Conservation (phyloP, 345 rosid genomes). For the Sonneratia caseolaris region DNA sequence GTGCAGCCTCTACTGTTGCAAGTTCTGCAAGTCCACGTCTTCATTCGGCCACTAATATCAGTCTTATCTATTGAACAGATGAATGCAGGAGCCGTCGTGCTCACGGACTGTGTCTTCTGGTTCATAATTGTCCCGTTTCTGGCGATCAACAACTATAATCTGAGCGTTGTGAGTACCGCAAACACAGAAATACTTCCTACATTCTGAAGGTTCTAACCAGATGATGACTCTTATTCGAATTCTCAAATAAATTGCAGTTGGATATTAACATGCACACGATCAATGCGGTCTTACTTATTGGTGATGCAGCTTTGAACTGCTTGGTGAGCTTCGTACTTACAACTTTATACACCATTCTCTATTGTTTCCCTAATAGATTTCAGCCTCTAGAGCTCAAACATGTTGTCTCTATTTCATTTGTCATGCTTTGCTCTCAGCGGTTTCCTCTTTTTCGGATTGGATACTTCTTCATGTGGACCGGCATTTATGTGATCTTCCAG, state of each 20-base stretch:
- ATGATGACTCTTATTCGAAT: not conserved
- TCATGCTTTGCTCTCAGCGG: conserved; percentile 31
- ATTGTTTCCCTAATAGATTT: not conserved
- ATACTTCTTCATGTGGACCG: conserved; percentile 79
- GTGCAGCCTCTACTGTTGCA: not conserved
- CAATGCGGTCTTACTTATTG: conserved; percentile 68
- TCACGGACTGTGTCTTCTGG: conserved; percentile 94
- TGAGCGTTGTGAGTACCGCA: conserved; percentile 54
- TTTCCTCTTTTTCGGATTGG: conserved; percentile 87
- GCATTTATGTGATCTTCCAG: conserved; percentile 63
- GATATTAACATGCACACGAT: conserved; percentile 70
- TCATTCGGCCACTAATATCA: conserved; percentile 1
- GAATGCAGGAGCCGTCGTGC: conserved; percentile 94
- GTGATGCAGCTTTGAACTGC: conserved; percentile 73
- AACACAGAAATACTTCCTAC: not conserved
- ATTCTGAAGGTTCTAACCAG: not conserved
- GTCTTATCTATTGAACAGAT: conserved; percentile 35
- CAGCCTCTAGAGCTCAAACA: not conserved
- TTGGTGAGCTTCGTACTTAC: conserved; percentile 35
- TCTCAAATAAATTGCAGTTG: conserved; percentile 33
- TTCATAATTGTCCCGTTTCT: conserved; percentile 86
- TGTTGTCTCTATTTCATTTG: not conserved
- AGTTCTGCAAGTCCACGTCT: not conserved
- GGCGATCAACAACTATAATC: conserved; percentile 57
- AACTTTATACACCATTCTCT: not conserved